Evolutionary conservation across 495 filamentous ascomycete species (phyloP).

Genomic region (Penicillium coffeae): DNA sequence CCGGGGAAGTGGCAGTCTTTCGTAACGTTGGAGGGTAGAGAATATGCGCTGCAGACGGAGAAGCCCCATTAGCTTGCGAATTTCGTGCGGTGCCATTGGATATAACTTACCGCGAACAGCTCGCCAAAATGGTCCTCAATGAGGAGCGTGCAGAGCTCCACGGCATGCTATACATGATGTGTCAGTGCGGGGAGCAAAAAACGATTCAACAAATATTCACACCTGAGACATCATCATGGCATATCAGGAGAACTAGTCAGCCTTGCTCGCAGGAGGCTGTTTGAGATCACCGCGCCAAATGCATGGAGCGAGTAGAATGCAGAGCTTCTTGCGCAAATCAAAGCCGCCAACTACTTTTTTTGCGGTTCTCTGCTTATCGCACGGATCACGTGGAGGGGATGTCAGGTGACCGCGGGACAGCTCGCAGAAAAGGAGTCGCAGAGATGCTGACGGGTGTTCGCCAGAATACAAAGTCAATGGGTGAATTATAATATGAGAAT

Average conservation of each 20-base stretch:
- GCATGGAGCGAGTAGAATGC: conserved; percentile 26
- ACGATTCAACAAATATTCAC: conserved; percentile 12
- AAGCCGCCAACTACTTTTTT: not conserved
- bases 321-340: conserved; percentile 24
- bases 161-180: conserved; percentile 47
- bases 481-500: too few species aligned
- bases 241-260: conserved; percentile 57
- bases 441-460: too few species aligned
- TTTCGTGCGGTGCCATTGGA: too few species aligned
- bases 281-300: conserved; percentile 57
- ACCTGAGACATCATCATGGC: conserved; percentile 54
- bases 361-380: conserved; percentile 25
- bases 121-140: conserved; percentile 85
- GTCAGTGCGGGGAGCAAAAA: conserved; percentile 10
- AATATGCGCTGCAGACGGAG: conserved; percentile 63
- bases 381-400: not conserved
- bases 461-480: too few species aligned
- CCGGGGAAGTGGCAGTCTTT: conserved; percentile 66
- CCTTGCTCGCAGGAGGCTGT: conserved; percentile 65
- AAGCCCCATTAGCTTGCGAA: not conserved
- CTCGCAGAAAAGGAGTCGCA: too few species aligned
- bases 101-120: conserved; percentile 72
- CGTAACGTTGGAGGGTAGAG: conserved; percentile 68
- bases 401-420: too few species aligned
- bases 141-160: conserved; percentile 85